Conservation (phyloP, 345 rosid species). For the Bruguiera gymnorhiza region DNA sequence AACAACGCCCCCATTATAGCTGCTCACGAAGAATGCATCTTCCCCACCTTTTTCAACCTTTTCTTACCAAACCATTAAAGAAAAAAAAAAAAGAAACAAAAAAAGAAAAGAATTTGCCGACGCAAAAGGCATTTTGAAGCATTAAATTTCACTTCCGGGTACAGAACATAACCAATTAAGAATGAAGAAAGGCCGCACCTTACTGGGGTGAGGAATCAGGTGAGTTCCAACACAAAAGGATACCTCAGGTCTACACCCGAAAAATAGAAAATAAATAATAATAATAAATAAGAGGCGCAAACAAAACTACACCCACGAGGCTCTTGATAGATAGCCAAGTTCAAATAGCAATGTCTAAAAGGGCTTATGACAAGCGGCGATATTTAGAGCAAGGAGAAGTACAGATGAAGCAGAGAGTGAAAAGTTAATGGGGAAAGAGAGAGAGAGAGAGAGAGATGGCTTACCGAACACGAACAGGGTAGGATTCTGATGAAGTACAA, state of each 20-base stretch:
- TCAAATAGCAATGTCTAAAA: background rate
- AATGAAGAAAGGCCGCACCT: slow-evolving; percentile 37
- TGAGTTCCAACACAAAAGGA: slow-evolving; percentile 57
- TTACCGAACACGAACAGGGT: slow-evolving; percentile 42
- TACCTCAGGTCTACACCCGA: slow-evolving; percentile 32
- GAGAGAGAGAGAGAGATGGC: background rate
- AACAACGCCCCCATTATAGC: slow-evolving; percentile 63
- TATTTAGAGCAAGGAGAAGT: background rate
- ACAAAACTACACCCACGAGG: background rate
- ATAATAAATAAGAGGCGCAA: background rate
- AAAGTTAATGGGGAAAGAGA: background rate
- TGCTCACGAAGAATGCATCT: slow-evolving; percentile 74
- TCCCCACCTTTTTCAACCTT: slow-evolving; percentile 86
- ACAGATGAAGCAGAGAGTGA: background rate
- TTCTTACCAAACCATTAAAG: background rate
- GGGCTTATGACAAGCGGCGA: background rate
- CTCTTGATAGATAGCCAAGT: background rate
- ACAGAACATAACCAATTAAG: background rate
- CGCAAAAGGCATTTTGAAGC: background rate
- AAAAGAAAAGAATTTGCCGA: background rate
- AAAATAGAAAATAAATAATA: background rate
- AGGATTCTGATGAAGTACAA: slow-evolving; percentile 39
- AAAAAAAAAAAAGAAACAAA: background rate
- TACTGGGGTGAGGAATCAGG: slow-evolving; percentile 76
- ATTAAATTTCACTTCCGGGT: too few relatives aligned